These are phyloP conservation scores for Murraya koenigii DNA, from an alignment of 345 rosid genomes.

Conservation along the genomic window DNA sequence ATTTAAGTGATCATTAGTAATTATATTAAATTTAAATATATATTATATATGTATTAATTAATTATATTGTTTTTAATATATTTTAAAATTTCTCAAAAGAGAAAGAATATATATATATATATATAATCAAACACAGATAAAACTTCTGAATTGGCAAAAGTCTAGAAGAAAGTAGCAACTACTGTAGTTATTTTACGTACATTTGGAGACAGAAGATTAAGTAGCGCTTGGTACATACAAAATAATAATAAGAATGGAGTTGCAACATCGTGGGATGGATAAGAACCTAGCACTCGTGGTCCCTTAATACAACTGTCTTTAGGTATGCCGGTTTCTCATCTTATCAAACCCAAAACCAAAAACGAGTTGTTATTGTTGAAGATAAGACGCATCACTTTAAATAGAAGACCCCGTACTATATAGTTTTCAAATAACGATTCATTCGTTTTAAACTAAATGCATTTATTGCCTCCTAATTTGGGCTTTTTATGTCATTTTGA, in stretches of 20 bases:
- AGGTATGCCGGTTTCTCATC: slow-evolving; percentile 4
- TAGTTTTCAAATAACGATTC: not conserved
- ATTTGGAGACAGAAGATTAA: not conserved
- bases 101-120: too few relatives aligned
- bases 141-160: not conserved
- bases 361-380: not conserved
- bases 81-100: too few relatives aligned
- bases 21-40: too few relatives aligned
- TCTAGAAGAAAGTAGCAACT: not conserved
- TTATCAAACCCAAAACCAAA: not conserved
- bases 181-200: not conserved
- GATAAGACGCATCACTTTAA: slow-evolving; percentile 4
- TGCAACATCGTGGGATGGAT: slow-evolving; percentile 3
- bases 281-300: slow-evolving; percentile 3
- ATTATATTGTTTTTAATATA: too few relatives aligned
- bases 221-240: not conserved
- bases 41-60: too few relatives aligned
- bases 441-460: too few relatives aligned
- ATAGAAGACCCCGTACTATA: not conserved
- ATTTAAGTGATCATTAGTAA: too few relatives aligned
- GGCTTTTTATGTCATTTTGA: not conserved
- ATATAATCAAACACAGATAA: too few relatives aligned
- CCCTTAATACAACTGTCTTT: not conserved
- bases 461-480: not conserved
- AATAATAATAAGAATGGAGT: not conserved